Evolutionary conservation across 2,329 filamentous ascomycete genomes (phyloP).

Genomic region (Eutypa lata): DNA sequence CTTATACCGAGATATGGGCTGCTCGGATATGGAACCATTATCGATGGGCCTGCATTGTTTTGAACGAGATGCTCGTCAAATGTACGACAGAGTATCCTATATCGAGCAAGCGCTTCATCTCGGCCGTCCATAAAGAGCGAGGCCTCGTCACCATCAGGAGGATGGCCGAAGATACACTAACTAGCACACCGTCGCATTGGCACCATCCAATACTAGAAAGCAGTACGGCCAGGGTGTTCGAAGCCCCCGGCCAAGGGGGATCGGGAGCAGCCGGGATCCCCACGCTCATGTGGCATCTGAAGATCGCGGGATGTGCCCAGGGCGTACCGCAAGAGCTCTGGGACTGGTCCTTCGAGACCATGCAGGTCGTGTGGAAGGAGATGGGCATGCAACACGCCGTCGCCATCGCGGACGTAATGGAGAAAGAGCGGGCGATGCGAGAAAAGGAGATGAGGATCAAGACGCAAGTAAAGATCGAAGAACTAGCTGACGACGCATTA

Average conservation of each 20-base stretch:
- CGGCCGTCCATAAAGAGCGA: constrained; percentile 25
- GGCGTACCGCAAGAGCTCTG: constrained; percentile 40
- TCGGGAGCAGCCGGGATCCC: constrained; percentile 47
- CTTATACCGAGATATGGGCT: constrained; percentile 51
- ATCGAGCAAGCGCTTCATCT: constrained; percentile 32
- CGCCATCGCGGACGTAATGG: constrained; percentile 41
- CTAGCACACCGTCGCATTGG: constrained; percentile 49
- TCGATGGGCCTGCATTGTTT: constrained; percentile 54
- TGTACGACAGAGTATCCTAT: constrained; percentile 35
- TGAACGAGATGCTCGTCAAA: constrained; percentile 47
- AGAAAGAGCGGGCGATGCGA: constrained; percentile 21
- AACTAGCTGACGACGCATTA: constrained; percentile 2
- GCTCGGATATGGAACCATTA: constrained; percentile 58
- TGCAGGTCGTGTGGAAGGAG: constrained; percentile 48
- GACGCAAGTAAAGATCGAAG: constrained; percentile 14
- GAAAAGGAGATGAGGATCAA: constrained; percentile 13
- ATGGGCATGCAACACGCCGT: constrained; percentile 51
- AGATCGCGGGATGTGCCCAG: constrained; percentile 44
- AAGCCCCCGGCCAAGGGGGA: constrained; percentile 36
- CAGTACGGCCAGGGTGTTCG: constrained; percentile 32
- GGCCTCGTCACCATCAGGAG: constrained; percentile 33
- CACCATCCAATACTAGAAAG: constrained; percentile 44
- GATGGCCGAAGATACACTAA: constrained; percentile 41
- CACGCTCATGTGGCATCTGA: constrained; percentile 46
- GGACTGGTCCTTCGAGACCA: constrained; percentile 41